Base-by-base conservation (phyloP, 108 stramenopile genomes). In the Pseudonitzschia delicatissima region DNA sequence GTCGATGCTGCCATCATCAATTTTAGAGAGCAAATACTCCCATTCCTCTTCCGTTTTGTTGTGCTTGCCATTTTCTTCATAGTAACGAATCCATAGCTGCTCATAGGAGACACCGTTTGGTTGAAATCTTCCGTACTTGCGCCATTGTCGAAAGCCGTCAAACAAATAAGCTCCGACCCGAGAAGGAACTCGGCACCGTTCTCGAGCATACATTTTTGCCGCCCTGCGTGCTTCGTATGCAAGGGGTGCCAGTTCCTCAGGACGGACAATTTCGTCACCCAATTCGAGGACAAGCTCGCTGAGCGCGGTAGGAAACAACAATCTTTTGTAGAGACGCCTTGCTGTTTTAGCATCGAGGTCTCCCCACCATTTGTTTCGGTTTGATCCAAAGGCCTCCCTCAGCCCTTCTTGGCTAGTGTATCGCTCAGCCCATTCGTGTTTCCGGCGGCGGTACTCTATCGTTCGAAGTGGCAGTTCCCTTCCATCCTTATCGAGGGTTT, bases 181-280 rank as follows among this genome's bases (percentile, higher is more conserved):
- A 5, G 80, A 79, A 0, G 96, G 95, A 5, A 96, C 49, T 7
- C 57, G n/a, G 67, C 86, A 83, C 35, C 96, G 81, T 63, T 97
- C 93, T 29, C 96, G 78, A 18, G 90, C 90, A 63, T 97, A 97
- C 48, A 92, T 62, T 42, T 95, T 93, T 35, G 95, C 95, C 1
- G 96, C 95, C 50, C 87, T 77, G 2, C 96, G 79, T 5, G 95
- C 93, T 64, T 84, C 77, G 32, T 87, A 95, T 48, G 95, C 94
- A 58, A 96, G 61, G 2, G 91, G 86, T 25, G 96, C 95, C 53
- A 91, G 62, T 59, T 96, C 93, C 62, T 88, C 72, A 7, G 82
- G 77, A 39, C 45, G 0, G 3, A 78, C 70, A 0, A 44, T 40
- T 29, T 34, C 45, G 28, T 64, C 44, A 31, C 73, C 82, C 45